Evolutionary conservation across 1,139 yeast genomes (phyloP), one percentile per base, ranked within the genome.

Genomic region (Nadsonia commutata): DNA sequence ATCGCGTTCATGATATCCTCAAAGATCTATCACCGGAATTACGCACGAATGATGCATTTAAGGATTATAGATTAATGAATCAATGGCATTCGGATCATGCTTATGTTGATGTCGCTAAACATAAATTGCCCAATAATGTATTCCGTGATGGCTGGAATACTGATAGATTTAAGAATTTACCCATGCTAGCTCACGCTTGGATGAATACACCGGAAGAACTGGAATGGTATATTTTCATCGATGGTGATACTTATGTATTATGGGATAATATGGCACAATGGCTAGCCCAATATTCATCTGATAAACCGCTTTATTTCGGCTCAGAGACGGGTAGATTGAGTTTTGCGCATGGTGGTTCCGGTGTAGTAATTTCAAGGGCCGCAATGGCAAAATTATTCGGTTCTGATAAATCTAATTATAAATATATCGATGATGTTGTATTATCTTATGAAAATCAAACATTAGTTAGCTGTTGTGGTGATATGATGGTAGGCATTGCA

Each of bases 311-410:
- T 20, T 62, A 60, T 49, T 42, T 60, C 43, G 66, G 66, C 16
- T 56, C 63, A 1, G 48, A 51, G 6, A 59, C 55, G 18, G 50
- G 46, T 11, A 46, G 43, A 9, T 27, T 47, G 22, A 48, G 50
- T 16, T 64, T 63, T 50, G 68, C 65, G 2, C 65, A 63, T 43
- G 67, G 67, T 3, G 67, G 67, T 6, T 54, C 63, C 5, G 67
- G 63, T 1, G 62, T 62, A 1, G 59, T 63, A 3, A 45, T 63
- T 8, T 62, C 66, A 3, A 50, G 53, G 1, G 60, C 52, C 3
- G 58, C 62, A 2, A 53, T 62, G 59, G 47, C 52, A 27, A 48
- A 47, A 38, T 55, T 56, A 13, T 52, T 57, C 42, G 54, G 51
- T 22, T 39, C 42, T 17, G 42, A 45, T 16, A 19, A 21, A 19